These are phyloP conservation scores for Blastomyces gilchristii DNA, from an alignment of 2,329 filamentous ascomycete genomes.

Conservation along the genomic window DNA sequence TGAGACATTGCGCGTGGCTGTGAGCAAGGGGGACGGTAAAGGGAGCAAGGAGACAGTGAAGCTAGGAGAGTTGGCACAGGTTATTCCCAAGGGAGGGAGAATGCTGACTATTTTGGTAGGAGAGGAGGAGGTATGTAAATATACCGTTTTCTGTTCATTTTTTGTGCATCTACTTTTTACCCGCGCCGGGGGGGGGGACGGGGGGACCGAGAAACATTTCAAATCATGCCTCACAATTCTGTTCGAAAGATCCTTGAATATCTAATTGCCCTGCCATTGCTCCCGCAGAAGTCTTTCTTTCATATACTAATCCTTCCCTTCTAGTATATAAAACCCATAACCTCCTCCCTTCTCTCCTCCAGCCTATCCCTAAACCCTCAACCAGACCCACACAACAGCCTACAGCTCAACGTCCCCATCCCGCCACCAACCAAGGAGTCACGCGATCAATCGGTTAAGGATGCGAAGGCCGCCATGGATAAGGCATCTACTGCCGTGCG, in stretches of 20 bases:
- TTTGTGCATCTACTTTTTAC: neutral
- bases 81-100: conserved; percentile 53
- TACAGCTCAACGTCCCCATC: conserved; percentile 38
- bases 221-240: neutral
- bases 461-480: conserved; percentile 36
- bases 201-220: neutral
- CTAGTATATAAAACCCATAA: conserved; percentile 38
- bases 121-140: conserved; percentile 48
- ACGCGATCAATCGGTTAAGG: conserved; percentile 31
- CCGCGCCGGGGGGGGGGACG: too few relatives aligned
- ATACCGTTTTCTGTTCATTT: neutral
- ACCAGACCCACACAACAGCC: conserved; percentile 33
- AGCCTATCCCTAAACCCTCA: conserved; percentile 36
- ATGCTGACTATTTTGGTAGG: conserved; percentile 52
- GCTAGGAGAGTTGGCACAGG: conserved; percentile 55
- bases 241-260: neutral
- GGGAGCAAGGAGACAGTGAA: conserved; percentile 41
- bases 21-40: conserved; percentile 36
- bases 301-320: neutral
- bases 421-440: conserved; percentile 40
- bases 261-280: neutral
- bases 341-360: conserved; percentile 34
- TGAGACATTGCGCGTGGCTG: conserved; percentile 50
- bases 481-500: conserved; percentile 31
- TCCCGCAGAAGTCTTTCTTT: neutral